phyloP scores from a whole-genome alignment of 148 eudicot species.

The Vaccinium macrocarpon region DNA sequence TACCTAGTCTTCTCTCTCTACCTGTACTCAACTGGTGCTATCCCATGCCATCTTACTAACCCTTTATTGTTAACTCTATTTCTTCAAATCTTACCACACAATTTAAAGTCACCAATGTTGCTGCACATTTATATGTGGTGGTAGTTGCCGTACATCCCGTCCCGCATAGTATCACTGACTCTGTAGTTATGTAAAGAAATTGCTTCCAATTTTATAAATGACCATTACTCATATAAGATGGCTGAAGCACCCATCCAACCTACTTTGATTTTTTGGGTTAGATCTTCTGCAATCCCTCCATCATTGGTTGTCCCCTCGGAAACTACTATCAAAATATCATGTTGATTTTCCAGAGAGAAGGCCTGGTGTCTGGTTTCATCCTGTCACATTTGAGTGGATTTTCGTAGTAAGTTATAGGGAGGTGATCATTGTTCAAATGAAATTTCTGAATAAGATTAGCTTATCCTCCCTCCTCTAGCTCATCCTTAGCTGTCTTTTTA shows the following conservation, averaged over 20 bases:
- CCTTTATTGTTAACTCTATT: neutral
- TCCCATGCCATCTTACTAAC: neutral
- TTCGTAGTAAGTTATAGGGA: neutral
- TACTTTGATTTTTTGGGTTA: neutral
- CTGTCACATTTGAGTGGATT: neutral
- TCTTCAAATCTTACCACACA: neutral
- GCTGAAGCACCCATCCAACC: neutral
- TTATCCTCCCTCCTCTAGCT: neutral
- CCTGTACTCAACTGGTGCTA: neutral
- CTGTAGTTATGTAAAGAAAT: neutral
- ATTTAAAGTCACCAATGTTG: neutral
- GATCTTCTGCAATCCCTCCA: neutral
- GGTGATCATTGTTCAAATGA: neutral
- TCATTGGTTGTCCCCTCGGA: neutral
- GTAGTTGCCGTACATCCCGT: neutral
- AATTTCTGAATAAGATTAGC: neutral
- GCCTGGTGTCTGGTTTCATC: neutral
- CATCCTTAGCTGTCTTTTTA: neutral
- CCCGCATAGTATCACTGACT: neutral
- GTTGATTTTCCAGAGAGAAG: neutral
- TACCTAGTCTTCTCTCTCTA: neutral
- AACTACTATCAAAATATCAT: neutral
- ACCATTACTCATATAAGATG: neutral
- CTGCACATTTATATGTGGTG: neutral
- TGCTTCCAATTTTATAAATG: neutral